A percentile compares a stretch with the other conserved stretches of the same genome.
phyloP scores from a whole-genome alignment of 352 stramenopile genomes.

The Phytophthora constricta region DNA sequence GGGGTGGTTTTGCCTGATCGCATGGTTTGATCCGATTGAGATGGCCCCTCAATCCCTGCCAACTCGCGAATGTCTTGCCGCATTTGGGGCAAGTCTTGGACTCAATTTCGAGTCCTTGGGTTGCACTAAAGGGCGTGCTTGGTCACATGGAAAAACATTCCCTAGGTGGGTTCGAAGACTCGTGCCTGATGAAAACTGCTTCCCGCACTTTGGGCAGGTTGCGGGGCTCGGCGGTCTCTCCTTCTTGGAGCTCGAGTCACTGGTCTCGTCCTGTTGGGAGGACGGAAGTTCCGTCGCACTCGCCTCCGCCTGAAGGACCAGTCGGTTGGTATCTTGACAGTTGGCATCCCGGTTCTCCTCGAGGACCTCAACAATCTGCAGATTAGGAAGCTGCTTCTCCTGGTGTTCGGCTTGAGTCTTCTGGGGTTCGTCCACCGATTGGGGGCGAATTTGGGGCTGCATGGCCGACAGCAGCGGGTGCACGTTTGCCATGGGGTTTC shows the following conservation, averaged over 20 bases:
- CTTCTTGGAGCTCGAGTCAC: neutral
- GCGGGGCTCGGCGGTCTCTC: neutral
- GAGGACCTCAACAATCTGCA: neutral
- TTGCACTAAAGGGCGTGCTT: constrained; percentile 4
- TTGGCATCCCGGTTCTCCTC: constrained; percentile 6
- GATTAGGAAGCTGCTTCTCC: neutral
- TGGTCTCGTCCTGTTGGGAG: constrained; percentile 14
- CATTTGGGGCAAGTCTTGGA: constrained; percentile 39
- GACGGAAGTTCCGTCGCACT: constrained; percentile 18
- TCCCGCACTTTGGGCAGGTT: constrained; percentile 21
- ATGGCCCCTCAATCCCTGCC: constrained; percentile 32
- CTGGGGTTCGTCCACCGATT: neutral
- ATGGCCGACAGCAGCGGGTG: constrained; percentile 2
- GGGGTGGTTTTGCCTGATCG: constrained; percentile 27
- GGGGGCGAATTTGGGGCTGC: neutral
- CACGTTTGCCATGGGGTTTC: constrained; percentile 16
- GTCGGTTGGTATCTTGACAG: neutral
- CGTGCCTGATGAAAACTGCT: constrained; percentile 8
- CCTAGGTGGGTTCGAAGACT: constrained; percentile 28
- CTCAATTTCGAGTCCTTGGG: constrained; percentile 16
- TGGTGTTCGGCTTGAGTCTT: constrained; percentile 12
- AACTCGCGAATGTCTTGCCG: constrained; percentile 39
- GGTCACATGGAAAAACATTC: constrained; percentile 11
- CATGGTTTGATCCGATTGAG: constrained; percentile 39
- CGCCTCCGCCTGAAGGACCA: constrained; percentile 6